Conservation (phyloP, 108 stramenopile genomes). For the Cyclotella baltica region DNA sequence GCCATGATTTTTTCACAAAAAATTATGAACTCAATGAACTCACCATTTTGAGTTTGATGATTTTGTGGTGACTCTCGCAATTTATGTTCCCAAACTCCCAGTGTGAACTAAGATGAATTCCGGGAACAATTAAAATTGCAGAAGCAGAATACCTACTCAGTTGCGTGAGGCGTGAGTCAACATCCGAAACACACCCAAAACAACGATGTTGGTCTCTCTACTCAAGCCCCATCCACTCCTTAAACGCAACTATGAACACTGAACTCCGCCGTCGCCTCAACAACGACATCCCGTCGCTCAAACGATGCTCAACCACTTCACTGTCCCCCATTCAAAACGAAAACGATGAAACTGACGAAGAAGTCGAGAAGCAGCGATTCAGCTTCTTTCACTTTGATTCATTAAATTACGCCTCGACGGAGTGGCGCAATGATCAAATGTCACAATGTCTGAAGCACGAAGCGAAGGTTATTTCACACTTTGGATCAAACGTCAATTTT, state of each 20-base stretch:
- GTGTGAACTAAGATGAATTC: too few relatives aligned
- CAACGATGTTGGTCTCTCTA: not conserved
- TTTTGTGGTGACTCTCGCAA: too few relatives aligned
- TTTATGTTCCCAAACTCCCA: too few relatives aligned
- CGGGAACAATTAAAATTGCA: too few relatives aligned
- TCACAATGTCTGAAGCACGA: not conserved
- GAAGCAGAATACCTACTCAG: too few relatives aligned
- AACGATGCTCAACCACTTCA: conserved; percentile 8
- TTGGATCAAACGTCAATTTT: conserved; percentile 35
- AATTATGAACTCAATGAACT: too few relatives aligned
- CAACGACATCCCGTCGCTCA: not conserved
- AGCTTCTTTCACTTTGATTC: not conserved
- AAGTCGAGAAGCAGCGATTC: not conserved
- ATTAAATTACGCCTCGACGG: not conserved
- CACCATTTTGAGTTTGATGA: too few relatives aligned
- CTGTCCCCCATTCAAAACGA: too few relatives aligned
- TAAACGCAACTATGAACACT: not conserved
- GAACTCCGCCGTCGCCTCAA: not conserved
- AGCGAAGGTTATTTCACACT: conserved; percentile 27
- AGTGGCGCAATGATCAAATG: conserved; percentile 8
- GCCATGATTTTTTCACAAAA: too few relatives aligned
- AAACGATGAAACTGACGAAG: not conserved
- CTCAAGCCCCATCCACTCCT: not conserved
- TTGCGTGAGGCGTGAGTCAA: too few relatives aligned
- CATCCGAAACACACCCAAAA: not conserved